Conservation (phyloP, 257 asterid species). For the Schizonepeta tenuifolia region DNA sequence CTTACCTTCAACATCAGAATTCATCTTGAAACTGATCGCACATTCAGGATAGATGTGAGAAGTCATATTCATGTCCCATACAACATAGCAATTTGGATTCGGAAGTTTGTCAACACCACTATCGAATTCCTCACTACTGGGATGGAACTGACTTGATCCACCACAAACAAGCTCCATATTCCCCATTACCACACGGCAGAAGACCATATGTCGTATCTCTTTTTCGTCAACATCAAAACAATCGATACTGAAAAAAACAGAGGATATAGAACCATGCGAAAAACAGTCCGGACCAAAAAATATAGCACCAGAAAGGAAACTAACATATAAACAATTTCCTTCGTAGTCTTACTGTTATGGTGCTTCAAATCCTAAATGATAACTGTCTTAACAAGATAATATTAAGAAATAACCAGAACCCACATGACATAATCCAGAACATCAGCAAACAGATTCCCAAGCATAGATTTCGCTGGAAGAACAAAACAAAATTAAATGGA, state of each 20-base stretch:
- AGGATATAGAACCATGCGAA: constrained; percentile 31
- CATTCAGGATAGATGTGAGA: constrained; percentile 88
- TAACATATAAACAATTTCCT: constrained; percentile 3
- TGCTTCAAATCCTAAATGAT: neutral
- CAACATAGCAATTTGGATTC: constrained; percentile 65
- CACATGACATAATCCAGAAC: neutral
- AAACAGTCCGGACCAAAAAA: constrained; percentile 24
- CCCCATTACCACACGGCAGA: constrained; percentile 58
- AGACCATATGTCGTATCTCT: constrained; percentile 65
- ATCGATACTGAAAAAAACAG: constrained; percentile 57
- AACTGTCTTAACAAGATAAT: constrained; percentile 10
- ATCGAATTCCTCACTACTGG: constrained; percentile 86
- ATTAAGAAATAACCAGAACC: neutral
- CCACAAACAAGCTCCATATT: constrained; percentile 68
- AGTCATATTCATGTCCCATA: constrained; percentile 85
- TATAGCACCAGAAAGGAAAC: constrained; percentile 17
- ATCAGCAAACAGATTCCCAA: constrained; percentile 7
- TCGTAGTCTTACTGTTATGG: constrained; percentile 6
- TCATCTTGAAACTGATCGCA: constrained; percentile 77
- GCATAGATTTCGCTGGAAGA: neutral
- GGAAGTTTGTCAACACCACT: constrained; percentile 85
- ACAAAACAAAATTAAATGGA: neutral
- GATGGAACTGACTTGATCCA: constrained; percentile 86
- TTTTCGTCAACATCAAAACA: constrained; percentile 88
- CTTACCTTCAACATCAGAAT: constrained; percentile 58